Evolutionary conservation across 139 green algal species (phyloP), one percentile per base, ranked within the genome.

Genomic region (Chlamydomonas schloesseri): DNA sequence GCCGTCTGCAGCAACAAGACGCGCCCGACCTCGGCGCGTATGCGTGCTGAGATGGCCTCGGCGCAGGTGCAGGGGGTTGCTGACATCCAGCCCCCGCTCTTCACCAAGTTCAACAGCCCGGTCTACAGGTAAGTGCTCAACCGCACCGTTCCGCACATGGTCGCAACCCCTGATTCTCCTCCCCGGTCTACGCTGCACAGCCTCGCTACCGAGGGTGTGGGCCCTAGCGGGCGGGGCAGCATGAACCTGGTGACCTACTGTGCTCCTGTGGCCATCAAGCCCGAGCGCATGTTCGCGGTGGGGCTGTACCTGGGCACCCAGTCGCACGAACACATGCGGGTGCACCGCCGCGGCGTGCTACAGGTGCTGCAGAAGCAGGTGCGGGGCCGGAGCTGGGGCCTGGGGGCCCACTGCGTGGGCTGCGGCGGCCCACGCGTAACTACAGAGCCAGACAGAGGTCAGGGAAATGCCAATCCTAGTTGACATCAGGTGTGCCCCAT

Each of bases 201-300:
- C 42, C 57, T 77, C 10, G 47, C 67, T 2, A 77, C 65, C 18
- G 11, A 68, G 3, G 65, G 37, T 2, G 5, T 21, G 9, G 65
- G 15, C 4, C 1, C 37, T 18, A 18, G 15, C 33, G 26, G 37
- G 47, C 46, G 64, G 20, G 3, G 14, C 15, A 68, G 46, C 60
- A 33, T 89, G 29, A 89, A 89, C 75, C 70, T 89, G 10, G 37
- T 82, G 0, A 89, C 85, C 0, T 89, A 89, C 26, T 36, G 36
- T 2, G 46, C 55, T 1, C 76, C 85, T 0, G 36, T 89, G 5
- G 81, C 85, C 1, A 89, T 89, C 13, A 75, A 85, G 46, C 85
- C 85, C 1, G 81, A 87, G 11, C 55, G 85, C 3, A 60, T 58
- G 18, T 82, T 77, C 47, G 85, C 76, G 0, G 18, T 89, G 10